These are phyloP conservation scores for Diversispora epigaea DNA, from an alignment of 192 early-diverging fungal species.

Conservation along the genomic window DNA sequence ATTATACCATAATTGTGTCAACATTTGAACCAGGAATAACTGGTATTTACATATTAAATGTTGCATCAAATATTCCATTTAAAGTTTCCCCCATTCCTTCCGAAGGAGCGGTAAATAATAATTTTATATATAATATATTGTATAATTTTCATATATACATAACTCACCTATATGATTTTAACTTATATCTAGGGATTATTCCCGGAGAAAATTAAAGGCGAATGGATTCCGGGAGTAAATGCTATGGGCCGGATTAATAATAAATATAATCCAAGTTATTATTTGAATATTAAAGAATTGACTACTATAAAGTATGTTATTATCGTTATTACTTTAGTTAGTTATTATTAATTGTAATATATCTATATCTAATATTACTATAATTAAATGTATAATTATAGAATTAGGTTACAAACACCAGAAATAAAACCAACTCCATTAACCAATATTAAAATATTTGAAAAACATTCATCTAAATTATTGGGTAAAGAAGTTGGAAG, in stretches of 20 bases:
- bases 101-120: slow-evolving; percentile 67
- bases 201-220: slow-evolving; percentile 49
- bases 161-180: background rate
- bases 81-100: slow-evolving; percentile 58
- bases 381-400: slow-evolving; percentile 29
- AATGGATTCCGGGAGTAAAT: slow-evolving; percentile 59
- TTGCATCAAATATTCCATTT: slow-evolving; percentile 56
- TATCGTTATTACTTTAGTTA: no score
- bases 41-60: slow-evolving; percentile 67
- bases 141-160: no score
- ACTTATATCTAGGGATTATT: slow-evolving; percentile 59
- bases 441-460: slow-evolving; percentile 69
- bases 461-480: slow-evolving; percentile 45
- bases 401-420: slow-evolving; percentile 69
- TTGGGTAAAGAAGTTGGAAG: slow-evolving; percentile 56
- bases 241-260: slow-evolving; percentile 62
- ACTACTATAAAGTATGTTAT: slow-evolving; percentile 58
- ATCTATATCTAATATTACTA: background rate
- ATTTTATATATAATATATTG: background rate
- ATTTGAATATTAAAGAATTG: slow-evolving; percentile 55
- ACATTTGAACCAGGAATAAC: slow-evolving; percentile 72
- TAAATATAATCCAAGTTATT: slow-evolving; percentile 67
- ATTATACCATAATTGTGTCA: slow-evolving; percentile 77
- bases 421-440: slow-evolving; percentile 62
- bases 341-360: background rate